Conservation (phyloP, 371 early-diverging fungal genomes). For the Rhizopus delemar region DNA sequence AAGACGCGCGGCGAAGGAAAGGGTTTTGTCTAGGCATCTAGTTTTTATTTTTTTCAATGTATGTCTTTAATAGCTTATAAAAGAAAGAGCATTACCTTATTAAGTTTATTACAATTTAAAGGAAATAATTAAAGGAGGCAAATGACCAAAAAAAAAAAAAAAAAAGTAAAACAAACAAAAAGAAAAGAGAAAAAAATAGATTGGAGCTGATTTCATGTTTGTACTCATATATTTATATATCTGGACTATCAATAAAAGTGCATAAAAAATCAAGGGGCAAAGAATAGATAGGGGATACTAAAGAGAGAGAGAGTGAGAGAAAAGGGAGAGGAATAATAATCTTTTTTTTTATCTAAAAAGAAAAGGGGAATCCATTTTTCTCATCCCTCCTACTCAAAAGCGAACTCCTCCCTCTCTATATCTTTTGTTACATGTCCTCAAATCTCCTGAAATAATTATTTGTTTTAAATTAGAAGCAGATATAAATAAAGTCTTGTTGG, state of each 20-base stretch:
- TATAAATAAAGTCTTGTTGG: too few species aligned
- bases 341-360: neutral
- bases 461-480: too few species aligned
- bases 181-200: slow-evolving; percentile 1
- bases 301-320: neutral
- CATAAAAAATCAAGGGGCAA: neutral
- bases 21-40: slow-evolving; percentile 34
- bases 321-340: neutral
- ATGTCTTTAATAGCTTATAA: neutral
- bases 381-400: neutral
- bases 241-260: neutral
- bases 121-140: neutral
- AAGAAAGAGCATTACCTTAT: too few species aligned
- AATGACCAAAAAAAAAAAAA: neutral
- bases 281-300: neutral
- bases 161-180: neutral
- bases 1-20: slow-evolving; percentile 33
- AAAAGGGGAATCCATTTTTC: neutral
- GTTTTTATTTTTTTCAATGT: neutral
- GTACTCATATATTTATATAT: slow-evolving; percentile 2
- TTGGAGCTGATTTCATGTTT: neutral
- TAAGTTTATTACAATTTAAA: too few species aligned
- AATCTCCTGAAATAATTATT: too few species aligned
- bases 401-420: neutral
- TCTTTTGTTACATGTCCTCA: too few species aligned